These are phyloP conservation scores for Colletotrichum agaves DNA, from an alignment of 2,329 filamentous ascomycete species.

Conservation along the genomic window DNA sequence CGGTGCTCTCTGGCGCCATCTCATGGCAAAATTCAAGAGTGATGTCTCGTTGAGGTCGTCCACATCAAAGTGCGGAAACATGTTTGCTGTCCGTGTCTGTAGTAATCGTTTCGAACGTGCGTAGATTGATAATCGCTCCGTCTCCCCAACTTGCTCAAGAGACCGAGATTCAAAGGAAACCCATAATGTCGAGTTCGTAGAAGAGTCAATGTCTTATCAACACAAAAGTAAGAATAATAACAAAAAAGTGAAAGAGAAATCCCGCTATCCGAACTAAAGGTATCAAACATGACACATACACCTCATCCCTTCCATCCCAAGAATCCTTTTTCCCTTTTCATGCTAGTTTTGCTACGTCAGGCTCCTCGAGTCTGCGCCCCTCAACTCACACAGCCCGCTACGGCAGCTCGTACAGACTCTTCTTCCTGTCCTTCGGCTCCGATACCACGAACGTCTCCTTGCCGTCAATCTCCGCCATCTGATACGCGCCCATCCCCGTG, in stretches of 20 bases:
- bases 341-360: neutral
- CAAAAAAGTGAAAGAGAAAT: neutral
- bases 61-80: neutral
- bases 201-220: constrained; percentile 24
- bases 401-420: constrained; percentile 33
- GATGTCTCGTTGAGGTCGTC: neutral
- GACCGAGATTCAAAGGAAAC: too few species aligned
- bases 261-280: constrained; percentile 26
- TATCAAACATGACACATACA: constrained; percentile 7
- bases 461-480: constrained; percentile 34
- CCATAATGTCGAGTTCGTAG: neutral
- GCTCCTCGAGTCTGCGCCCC: neutral
- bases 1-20: neutral
- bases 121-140: neutral
- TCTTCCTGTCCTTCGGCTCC: constrained; percentile 18
- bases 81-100: neutral
- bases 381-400: neutral
- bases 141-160: neutral
- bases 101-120: neutral
- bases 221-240: neutral
- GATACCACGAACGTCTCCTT: constrained; percentile 23
- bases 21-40: neutral
- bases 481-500: constrained; percentile 21
- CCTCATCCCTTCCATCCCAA: neutral
- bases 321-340: constrained; percentile 2